Evolutionary conservation across 1,284 basidiomycete genomes (phyloP).

Genomic region (Macrocybe sp.): DNA sequence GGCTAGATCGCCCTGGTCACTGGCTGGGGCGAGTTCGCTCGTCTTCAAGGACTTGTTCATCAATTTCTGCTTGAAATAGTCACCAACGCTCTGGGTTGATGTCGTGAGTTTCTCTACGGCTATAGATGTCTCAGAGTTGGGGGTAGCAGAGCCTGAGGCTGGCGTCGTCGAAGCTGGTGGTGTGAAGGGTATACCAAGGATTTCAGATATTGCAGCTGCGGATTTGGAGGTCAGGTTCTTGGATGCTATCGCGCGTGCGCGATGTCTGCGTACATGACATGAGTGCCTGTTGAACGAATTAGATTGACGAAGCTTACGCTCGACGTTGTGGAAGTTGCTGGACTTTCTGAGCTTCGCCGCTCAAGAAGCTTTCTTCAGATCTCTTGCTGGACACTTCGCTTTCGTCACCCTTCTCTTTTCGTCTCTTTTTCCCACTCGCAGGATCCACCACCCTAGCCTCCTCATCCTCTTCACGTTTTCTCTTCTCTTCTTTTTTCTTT

Average conservation of each 20-base stretch:
- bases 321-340: constrained; percentile 32
- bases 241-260: constrained; percentile 67
- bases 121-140: constrained; percentile 22
- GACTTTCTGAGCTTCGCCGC: too few species aligned
- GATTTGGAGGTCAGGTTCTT: constrained; percentile 67
- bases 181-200: constrained; percentile 63
- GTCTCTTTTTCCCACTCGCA: constrained; percentile 9
- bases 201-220: constrained; percentile 66
- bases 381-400: constrained; percentile 2
- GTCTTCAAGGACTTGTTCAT: constrained; percentile 27
- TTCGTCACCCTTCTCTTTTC: constrained; percentile 10
- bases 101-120: constrained; percentile 48
- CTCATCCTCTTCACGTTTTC: constrained; percentile 11
- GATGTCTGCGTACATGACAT: constrained; percentile 44
- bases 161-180: constrained; percentile 27
- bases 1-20: constrained; percentile 3
- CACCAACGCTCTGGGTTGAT: constrained; percentile 60
- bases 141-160: constrained; percentile 20
- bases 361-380: constrained; percentile 13
- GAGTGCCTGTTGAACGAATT: too few species aligned
- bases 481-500: constrained; percentile 14
- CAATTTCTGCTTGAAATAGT: constrained; percentile 70
- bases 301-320: constrained; percentile 28
- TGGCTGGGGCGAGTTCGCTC: constrained; percentile 10
- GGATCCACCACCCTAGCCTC: constrained; percentile 12